Percentiles rank a stretch among this genome's conserved stretches.
These are phyloP conservation scores for Rhodotorula sp. DNA, from an alignment of 1,284 basidiomycete species.

Conservation along the genomic window DNA sequence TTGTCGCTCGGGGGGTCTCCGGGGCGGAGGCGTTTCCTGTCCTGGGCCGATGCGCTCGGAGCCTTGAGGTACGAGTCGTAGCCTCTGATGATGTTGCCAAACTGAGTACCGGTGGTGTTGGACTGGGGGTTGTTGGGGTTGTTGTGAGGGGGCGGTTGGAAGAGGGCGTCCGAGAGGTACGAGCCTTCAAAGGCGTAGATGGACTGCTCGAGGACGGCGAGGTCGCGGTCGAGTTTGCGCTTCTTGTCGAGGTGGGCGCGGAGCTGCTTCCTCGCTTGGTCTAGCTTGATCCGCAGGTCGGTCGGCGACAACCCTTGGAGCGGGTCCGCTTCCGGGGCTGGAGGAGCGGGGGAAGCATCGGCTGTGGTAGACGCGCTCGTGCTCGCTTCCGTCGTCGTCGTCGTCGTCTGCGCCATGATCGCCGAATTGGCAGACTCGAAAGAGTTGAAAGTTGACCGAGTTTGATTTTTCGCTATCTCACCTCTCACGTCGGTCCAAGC, in stretches of 20 bases:
- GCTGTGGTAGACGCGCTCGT: slow-evolving; percentile 8
- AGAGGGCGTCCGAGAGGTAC: slow-evolving; percentile 48
- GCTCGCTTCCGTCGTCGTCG: background rate
- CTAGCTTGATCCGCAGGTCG: slow-evolving; percentile 40
- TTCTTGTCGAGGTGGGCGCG: slow-evolving; percentile 37
- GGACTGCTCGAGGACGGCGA: slow-evolving; percentile 51
- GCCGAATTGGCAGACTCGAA: no score
- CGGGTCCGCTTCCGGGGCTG: background rate
- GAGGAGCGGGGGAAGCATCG: background rate
- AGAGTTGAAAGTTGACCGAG: no score
- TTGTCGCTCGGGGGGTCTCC: slow-evolving; percentile 47
- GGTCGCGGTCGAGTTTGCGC: slow-evolving; percentile 39
- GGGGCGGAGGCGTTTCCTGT: slow-evolving; percentile 22
- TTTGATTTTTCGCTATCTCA: no score
- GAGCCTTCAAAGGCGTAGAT: slow-evolving; percentile 55
- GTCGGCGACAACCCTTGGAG: slow-evolving; percentile 32
- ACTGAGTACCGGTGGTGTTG: slow-evolving; percentile 17
- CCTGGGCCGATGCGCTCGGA: slow-evolving; percentile 40
- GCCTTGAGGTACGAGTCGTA: slow-evolving; percentile 48
- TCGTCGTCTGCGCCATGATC: background rate
- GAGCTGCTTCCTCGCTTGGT: slow-evolving; percentile 25
- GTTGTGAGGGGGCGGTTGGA: slow-evolving; percentile 17
- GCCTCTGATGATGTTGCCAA: slow-evolving; percentile 50
- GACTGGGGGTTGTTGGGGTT: background rate
- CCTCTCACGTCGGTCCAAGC: no score